phyloP scores from a whole-genome alignment of 2,329 filamentous ascomycete species.

The Cordyceps militaris region DNA sequence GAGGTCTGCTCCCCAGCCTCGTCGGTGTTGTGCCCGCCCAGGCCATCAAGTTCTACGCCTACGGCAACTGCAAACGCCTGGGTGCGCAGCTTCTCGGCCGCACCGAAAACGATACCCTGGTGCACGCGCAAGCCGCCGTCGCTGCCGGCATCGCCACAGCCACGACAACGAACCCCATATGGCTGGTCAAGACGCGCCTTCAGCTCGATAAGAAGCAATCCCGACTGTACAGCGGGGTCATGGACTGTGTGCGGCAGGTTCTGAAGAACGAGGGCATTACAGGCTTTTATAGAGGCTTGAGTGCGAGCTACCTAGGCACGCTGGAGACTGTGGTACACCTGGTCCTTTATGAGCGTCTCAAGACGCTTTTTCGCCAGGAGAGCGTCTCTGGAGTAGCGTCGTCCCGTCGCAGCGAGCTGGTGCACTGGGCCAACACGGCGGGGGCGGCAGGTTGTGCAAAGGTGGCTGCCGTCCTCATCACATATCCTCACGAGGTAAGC shows the following conservation, averaged over 20 bases:
- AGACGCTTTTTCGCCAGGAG: conserved; percentile 58
- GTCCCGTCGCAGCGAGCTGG: conserved; percentile 36
- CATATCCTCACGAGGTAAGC: conserved; percentile 82
- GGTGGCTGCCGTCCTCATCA: conserved; percentile 72
- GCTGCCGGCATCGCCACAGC: conserved; percentile 77
- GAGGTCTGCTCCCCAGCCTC: conserved; percentile 83
- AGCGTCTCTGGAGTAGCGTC: conserved; percentile 38
- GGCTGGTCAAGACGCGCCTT: conserved; percentile 88
- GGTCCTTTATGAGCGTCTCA: conserved; percentile 91
- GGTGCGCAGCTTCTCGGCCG: conserved; percentile 68
- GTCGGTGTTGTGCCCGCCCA: conserved; percentile 84
- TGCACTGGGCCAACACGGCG: conserved; percentile 54
- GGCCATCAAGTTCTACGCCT: conserved; percentile 89
- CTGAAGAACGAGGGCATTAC: conserved; percentile 70
- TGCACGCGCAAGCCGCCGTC: conserved; percentile 71
- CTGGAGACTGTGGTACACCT: conserved; percentile 87
- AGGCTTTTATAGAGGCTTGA: conserved; percentile 83
- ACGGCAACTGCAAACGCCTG: conserved; percentile 83
- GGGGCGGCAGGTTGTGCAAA: conserved; percentile 85
- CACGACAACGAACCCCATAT: conserved; percentile 91
- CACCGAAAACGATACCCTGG: conserved; percentile 60
- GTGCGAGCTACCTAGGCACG: conserved; percentile 84
- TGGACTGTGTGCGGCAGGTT: conserved; percentile 79
- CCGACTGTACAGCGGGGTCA: conserved; percentile 75
- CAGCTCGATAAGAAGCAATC: conserved; percentile 75